phyloP scores from a whole-genome alignment of 1,284 basidiomycete genomes.

The Ganoderma resinaceum region DNA sequence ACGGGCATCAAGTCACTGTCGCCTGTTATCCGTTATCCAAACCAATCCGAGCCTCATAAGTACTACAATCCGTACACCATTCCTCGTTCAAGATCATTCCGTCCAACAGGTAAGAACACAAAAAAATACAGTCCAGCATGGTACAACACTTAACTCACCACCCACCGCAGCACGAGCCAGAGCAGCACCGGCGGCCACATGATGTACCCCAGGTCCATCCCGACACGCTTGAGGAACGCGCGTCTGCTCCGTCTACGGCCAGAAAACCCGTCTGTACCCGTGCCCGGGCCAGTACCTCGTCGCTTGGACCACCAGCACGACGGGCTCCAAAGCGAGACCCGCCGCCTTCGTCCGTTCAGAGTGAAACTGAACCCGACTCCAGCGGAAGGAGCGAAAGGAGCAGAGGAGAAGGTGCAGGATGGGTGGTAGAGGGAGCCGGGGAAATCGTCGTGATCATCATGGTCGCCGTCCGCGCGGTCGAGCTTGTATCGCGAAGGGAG shows the following conservation, averaged over 20 bases:
- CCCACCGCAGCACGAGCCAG: slow-evolving; percentile 32
- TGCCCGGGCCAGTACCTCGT: slow-evolving; percentile 1
- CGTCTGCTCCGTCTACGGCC: slow-evolving; percentile 14
- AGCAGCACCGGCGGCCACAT: slow-evolving; percentile 31
- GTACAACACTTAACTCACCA: slow-evolving; percentile 13
- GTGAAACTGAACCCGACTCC: slow-evolving; percentile 26
- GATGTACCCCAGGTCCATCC: slow-evolving; percentile 25
- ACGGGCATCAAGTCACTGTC: background rate
- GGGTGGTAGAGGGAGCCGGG: background rate
- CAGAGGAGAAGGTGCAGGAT: background rate
- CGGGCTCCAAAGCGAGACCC: slow-evolving; percentile 18
- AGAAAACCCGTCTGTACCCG: background rate
- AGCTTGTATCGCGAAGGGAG: slow-evolving; percentile 24
- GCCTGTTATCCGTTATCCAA: background rate
- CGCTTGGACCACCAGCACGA: slow-evolving; percentile 8
- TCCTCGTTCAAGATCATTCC: background rate
- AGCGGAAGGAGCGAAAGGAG: background rate
- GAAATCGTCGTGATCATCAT: slow-evolving; percentile 4
- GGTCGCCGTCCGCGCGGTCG: slow-evolving; percentile 10
- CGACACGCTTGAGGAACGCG: slow-evolving; percentile 19
- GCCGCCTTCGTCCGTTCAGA: slow-evolving; percentile 22
- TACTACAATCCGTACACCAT: background rate
- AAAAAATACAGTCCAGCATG: background rate
- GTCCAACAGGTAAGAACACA: background rate
- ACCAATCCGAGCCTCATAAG: background rate